Percentiles rank a stretch among this genome's conserved stretches.
phyloP scores from a whole-genome alignment of 78 protist genomes.

The Dictyostelium brefeldianum region DNA sequence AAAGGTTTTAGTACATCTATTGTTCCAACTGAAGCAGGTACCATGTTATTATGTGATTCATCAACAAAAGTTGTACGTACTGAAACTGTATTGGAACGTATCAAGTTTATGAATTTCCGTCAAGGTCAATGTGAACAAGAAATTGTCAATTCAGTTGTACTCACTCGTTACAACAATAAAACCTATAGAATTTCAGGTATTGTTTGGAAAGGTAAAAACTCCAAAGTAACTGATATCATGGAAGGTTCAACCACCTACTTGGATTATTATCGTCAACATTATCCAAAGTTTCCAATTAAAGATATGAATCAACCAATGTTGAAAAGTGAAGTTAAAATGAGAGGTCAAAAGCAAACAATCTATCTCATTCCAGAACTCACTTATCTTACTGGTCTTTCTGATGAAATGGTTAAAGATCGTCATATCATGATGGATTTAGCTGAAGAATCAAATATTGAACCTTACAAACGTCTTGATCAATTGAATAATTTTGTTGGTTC shows the following conservation, averaged over 20 bases:
- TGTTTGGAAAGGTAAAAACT: slow-evolving; percentile 1
- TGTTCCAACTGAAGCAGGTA: slow-evolving; percentile 28
- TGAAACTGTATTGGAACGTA: not conserved
- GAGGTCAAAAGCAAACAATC: slow-evolving; percentile 29
- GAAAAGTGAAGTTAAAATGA: slow-evolving; percentile 12
- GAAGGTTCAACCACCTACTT: slow-evolving; percentile 1
- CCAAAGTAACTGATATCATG: not conserved
- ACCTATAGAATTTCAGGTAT: slow-evolving; percentile 32
- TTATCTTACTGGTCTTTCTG: slow-evolving; percentile 26
- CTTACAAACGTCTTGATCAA: not conserved
- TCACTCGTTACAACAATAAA: slow-evolving; percentile 48
- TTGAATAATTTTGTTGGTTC: not conserved
- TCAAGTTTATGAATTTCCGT: not conserved
- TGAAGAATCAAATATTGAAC: slow-evolving; percentile 12
- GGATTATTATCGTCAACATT: not conserved
- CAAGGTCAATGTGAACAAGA: not conserved
- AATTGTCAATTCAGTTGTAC: slow-evolving; percentile 1
- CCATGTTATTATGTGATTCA: slow-evolving; percentile 2
- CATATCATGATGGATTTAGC: slow-evolving; percentile 16
- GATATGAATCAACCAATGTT: slow-evolving; percentile 29
- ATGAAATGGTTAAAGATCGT: slow-evolving; percentile 10
- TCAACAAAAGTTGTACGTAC: slow-evolving; percentile 15
- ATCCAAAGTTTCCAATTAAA: not conserved
- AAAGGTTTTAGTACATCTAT: slow-evolving; percentile 25
- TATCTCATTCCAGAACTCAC: slow-evolving; percentile 40